Base-by-base conservation (phyloP, 2,329 filamentous ascomycete genomes). In the Colletotrichum cereale region DNA sequence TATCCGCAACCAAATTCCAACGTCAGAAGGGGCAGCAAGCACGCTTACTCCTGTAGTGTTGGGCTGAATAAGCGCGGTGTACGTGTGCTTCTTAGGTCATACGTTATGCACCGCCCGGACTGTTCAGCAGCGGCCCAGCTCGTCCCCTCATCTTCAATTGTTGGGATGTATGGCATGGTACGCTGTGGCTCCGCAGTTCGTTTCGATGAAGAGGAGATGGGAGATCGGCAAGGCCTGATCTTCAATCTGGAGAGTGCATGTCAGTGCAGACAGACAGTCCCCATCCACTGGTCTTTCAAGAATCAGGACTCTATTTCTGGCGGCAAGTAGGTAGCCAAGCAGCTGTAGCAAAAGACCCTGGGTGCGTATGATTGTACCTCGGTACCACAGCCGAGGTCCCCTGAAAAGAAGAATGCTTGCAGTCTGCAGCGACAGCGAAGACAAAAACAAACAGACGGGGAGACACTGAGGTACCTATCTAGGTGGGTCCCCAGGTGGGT, bases 291-390 rank as follows among this genome's bases (percentile, higher is more conserved):
- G n/a, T 44, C 21, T 34, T 36, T 50, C 52, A n/a, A 16, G 31
- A 47, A 48, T 34, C 48, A 44, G 58, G 7, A 26, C 53, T 55
- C 26, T 31, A 47, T 58, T 58, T 21, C 24, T 63, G 60, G 64
- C 36, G 61, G 31, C 26, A 8, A 60, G 31, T 60, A 53, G 52
- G 31, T 60, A 53, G 52, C 47, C 36, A 48, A 62, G 64, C 2
- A 44, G 34, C 36, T 24, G 21, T 36, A 63, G 57, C 29, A 50
- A 48, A 67, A 42, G 67, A 67, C 67, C 67, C 67, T 71, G 24
- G 63, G 16, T 62, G 67, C 48, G 56, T 58, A 5, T n/a, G 26
- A 8, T 40, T 26, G 50, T 40, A 14, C 29, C 40, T 36, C 47
- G 26, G 48, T 67, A 56, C 26, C 21, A 21, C n/a, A 26, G n/a